Evolutionary conservation across 2,329 filamentous ascomycete species (phyloP), one percentile per base, ranked within the genome.

Genomic region (Aspergillus sp.): DNA sequence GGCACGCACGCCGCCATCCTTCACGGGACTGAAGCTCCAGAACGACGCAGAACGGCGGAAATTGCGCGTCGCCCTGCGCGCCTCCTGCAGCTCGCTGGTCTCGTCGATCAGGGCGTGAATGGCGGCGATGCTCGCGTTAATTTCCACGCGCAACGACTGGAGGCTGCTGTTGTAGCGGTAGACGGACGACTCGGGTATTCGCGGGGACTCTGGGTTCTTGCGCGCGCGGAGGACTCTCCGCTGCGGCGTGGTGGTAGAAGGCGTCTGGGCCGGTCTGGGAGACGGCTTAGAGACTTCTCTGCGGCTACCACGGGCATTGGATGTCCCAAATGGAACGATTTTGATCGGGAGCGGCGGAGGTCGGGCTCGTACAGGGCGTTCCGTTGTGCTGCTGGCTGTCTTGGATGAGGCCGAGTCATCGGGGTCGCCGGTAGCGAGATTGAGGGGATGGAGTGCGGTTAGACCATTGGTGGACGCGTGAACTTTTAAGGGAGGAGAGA

Each of bases 1-100:
- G 34, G 16, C 34, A 38, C 34, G 36, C 17, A 53, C 47, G 7
- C 51, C 38, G 14, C 58, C 52, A 2, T 51, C 25, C 42, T 64
- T 57, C 5, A 66, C 47, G 3, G 67, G 65, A 17, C 59, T 65
- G 40, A 75, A 75, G 17, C 63, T 73, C 72, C 73, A 75, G 50
- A 73, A 75, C 1, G 72, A 75, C 1, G 61, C 61, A 5, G 67
- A 63, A 2, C 68, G 70, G 5, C 59, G 58, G 47, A 67, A 54
- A 14, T 47, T 59, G 46, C 61, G 66, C 2, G 63, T 63, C 25
- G 56, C 47, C 50, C 62, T 49, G 23, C 62, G 63, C 41, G 62
- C 32, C 17, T 60, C 52, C 52, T 70, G 68, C 2, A 66, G 20
- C 7, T 62, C 52, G 2, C 46, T 48, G n/a, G 66, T 55, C 2